Percentiles rank a stretch among this genome's conserved stretches.
These are phyloP conservation scores for Colletotrichum filicis DNA, from an alignment of 2,329 filamentous ascomycete genomes.

Conservation along the genomic window DNA sequence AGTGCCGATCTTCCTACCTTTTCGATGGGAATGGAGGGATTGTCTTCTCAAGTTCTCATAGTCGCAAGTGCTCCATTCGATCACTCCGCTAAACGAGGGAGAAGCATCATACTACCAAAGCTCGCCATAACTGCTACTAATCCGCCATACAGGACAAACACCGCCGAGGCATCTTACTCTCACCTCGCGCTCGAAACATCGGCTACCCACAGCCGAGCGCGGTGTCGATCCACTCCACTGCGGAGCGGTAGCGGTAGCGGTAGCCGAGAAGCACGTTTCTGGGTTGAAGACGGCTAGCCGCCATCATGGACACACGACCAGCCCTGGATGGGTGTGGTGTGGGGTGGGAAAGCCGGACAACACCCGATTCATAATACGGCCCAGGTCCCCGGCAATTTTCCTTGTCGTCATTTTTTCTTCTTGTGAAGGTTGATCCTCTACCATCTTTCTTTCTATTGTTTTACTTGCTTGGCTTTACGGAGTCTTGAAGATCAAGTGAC, in stretches of 20 bases:
- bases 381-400: conserved; percentile 16
- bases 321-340: conserved; percentile 3
- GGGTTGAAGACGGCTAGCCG: conserved; percentile 11
- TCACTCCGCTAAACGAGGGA: background rate
- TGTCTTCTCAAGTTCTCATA: background rate
- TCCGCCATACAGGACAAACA: background rate
- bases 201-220: conserved; percentile 29
- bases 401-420: conserved; percentile 24
- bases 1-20: conserved; percentile 24
- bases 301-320: conserved; percentile 25
- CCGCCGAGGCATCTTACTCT: conserved; percentile 23
- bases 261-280: conserved; percentile 16
- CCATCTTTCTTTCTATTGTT: conserved; percentile 7
- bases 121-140: background rate
- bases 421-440: background rate
- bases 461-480: conserved; percentile 3
- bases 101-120: background rate
- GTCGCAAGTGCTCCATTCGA: conserved; percentile 17
- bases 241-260: conserved; percentile 16
- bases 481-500: background rate
- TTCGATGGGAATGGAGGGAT: background rate
- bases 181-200: conserved; percentile 23
- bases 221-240: conserved; percentile 33
- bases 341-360: conserved; percentile 19
- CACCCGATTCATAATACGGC: conserved; percentile 25